Conservation (phyloP, 306 rosid genomes). For the Clitoria ternatea region DNA sequence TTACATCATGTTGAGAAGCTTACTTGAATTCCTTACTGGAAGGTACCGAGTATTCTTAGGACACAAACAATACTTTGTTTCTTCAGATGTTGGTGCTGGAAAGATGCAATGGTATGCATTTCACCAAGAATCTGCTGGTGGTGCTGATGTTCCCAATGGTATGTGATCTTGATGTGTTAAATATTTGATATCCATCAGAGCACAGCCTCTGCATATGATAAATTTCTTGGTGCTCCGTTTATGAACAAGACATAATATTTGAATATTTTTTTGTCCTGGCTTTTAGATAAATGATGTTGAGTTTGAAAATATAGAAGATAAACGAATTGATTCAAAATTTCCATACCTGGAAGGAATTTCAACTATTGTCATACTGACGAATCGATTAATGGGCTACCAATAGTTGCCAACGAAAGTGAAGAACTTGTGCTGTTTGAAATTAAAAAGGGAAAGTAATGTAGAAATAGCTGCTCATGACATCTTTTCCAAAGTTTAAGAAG, state of each 20-base stretch:
- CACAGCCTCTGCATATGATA: not conserved
- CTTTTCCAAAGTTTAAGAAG: too few species aligned
- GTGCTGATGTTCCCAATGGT: slow-evolving; percentile 65
- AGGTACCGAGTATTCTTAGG: slow-evolving; percentile 99
- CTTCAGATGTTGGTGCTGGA: slow-evolving; percentile 95
- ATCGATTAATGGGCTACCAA: not conserved
- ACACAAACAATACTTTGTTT: slow-evolving; percentile 96
- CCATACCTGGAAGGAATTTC: not conserved
- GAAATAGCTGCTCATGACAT: not conserved
- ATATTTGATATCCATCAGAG: slow-evolving; percentile 14
- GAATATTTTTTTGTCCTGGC: not conserved
- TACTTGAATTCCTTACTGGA: slow-evolving; percentile 32
- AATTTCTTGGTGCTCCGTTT: not conserved
- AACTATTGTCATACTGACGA: not conserved
- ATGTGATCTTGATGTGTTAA: slow-evolving; percentile 21
- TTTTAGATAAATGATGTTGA: not conserved
- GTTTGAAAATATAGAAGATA: not conserved
- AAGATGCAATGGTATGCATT: slow-evolving; percentile 99
- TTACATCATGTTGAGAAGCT: slow-evolving; percentile 22
- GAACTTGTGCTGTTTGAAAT: not conserved
- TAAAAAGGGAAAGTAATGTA: not conserved
- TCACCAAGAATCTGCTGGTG: slow-evolving; percentile 78
- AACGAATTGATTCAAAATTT: not conserved
- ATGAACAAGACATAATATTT: not conserved
- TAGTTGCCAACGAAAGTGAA: not conserved